Evolutionary conservation across 169 alveolate species (phyloP), one percentile per base, ranked within the genome.

Genomic region (Miamiensis avidus): DNA sequence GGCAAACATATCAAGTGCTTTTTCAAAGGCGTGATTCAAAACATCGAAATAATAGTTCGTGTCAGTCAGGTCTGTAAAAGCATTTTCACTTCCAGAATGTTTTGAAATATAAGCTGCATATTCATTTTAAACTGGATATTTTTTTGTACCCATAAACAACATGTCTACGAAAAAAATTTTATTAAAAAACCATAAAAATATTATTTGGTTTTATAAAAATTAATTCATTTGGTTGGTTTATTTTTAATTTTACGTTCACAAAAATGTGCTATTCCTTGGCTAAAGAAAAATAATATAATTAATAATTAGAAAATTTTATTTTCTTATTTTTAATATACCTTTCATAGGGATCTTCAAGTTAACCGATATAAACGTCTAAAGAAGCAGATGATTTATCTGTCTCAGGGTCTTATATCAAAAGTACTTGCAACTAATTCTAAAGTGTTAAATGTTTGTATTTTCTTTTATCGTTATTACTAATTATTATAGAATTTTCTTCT

Each of bases 121-220:
- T 75, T 95, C 96, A 86, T 95, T 94, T 74, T 97, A 98, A n/a
- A 65, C 83, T 65, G 99, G 98, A 88, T 97, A 96, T 89, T 98
- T 97, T 49, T 92, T 82, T 28, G 98, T 96, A 11, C 99, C 99
- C 93, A 98, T 93, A 89, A 96, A 96, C 73, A 98, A 93, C 98
- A 98, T 95, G 92, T 98, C 69, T 49, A 49, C 4, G 4, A 11
- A 11, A 49, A 49, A 11, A 20, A 11, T 49, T 11, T 49, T 49
- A 49, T 11, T 49, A 49, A 49, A 49, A 11, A 49, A 11, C 20
- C 4, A 49, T 49, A 49, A 11, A 20, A 49, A 49, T 49, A 49
- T 49, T 11, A 49, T 11, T 49, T 11, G 4, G 69, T 49, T 11
- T 49, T 11, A 49, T 11, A 49, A 49, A 49, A 49, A 11, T 49